These are phyloP conservation scores for Bjerkandera adusta DNA, from an alignment of 1,284 basidiomycete genomes.

Conservation along the genomic window DNA sequence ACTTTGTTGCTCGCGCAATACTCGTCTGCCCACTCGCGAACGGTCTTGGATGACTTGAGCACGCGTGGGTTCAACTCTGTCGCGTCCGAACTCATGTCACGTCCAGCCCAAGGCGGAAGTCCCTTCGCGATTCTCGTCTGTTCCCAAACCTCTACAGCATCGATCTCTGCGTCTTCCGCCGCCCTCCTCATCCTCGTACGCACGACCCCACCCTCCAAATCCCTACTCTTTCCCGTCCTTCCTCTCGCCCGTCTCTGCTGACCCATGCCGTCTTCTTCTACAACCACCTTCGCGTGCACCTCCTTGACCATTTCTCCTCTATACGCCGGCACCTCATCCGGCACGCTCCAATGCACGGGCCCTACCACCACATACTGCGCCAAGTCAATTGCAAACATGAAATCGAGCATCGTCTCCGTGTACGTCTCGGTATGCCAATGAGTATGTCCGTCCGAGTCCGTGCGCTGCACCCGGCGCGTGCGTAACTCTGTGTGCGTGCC, in stretches of 20 bases:
- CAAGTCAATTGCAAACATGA: slow-evolving; percentile 62
- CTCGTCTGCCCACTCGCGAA: slow-evolving; percentile 69
- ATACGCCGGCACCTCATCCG: slow-evolving; percentile 34
- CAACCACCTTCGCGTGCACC: slow-evolving; percentile 20
- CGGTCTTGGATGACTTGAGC: slow-evolving; percentile 46
- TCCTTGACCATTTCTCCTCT: slow-evolving; percentile 31
- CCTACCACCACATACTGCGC: slow-evolving; percentile 26
- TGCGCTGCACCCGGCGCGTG: slow-evolving; percentile 44
- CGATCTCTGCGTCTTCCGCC: slow-evolving; percentile 22
- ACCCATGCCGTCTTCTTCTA: slow-evolving; percentile 12
- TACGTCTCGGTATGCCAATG: slow-evolving; percentile 50
- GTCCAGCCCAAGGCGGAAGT: slow-evolving; percentile 29
- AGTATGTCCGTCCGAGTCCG: slow-evolving; percentile 33
- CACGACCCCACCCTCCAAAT: slow-evolving; percentile 23
- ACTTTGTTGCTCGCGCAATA: slow-evolving; percentile 58
- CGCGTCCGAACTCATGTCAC: too few species aligned
- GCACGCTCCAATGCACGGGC: slow-evolving; percentile 32
- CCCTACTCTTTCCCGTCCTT: slow-evolving; percentile 20
- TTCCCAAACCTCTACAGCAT: slow-evolving; percentile 20
- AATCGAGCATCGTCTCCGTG: slow-evolving; percentile 57
- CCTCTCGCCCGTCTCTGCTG: slow-evolving; percentile 15
- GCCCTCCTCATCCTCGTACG: slow-evolving; percentile 17
- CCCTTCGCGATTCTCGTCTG: slow-evolving; percentile 20
- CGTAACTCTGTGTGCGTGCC: slow-evolving; percentile 60
- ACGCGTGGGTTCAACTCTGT: slow-evolving; percentile 8